Conservation (phyloP, 768 basidiomycete species). For the Leucocoprinus leucothites region DNA sequence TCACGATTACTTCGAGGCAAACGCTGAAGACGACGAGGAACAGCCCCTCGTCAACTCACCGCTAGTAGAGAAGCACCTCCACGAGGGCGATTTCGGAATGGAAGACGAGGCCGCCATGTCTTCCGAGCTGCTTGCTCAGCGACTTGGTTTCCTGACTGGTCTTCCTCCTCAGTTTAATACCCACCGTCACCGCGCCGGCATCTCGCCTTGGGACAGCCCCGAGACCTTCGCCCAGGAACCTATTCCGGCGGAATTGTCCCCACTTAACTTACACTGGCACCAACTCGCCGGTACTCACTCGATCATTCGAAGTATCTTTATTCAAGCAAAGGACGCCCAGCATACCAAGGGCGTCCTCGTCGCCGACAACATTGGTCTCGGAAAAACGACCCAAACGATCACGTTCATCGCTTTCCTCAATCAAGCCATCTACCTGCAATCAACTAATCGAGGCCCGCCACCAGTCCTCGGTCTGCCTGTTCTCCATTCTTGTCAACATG, state of each 20-base stretch:
- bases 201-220: too few relatives aligned
- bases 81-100: too few relatives aligned
- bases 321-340: neutral
- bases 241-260: too few relatives aligned
- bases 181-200: too few relatives aligned
- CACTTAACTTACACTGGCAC: neutral
- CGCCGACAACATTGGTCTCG: conserved; percentile 26
- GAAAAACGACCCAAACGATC: conserved; percentile 25
- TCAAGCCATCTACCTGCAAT: neutral
- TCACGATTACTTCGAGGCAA: neutral
- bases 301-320: conserved; percentile 16
- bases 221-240: too few relatives aligned
- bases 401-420: conserved; percentile 19
- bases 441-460: conserved; percentile 7
- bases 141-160: too few relatives aligned
- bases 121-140: too few relatives aligned
- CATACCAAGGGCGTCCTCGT: conserved; percentile 16
- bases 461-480: conserved; percentile 21
- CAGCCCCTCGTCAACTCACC: too few relatives aligned
- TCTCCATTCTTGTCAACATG: conserved; percentile 8
- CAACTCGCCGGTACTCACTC: conserved; percentile 15
- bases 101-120: too few relatives aligned
- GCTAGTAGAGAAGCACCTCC: too few relatives aligned
- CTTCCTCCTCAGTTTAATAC: too few relatives aligned
- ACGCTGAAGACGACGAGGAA: neutral